Conservation (phyloP, 129 eudicot genomes). For the Tagetes erecta region DNA sequence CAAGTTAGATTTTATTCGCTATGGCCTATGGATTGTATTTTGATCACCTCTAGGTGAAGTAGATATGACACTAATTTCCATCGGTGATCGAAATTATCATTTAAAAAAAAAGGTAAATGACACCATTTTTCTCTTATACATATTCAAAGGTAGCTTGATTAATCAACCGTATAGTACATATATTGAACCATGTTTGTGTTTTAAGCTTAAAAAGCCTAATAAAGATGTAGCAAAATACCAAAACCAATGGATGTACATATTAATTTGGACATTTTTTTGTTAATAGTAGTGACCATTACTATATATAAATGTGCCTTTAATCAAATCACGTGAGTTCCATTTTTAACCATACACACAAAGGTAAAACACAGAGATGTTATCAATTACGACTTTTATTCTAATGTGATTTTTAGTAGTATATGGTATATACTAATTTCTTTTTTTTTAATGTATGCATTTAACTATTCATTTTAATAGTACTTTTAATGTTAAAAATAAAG, state of each 20-base stretch:
- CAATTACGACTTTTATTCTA: too few relatives aligned
- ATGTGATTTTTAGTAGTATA: neutral
- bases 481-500: neutral
- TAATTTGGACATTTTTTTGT: too few relatives aligned
- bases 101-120: too few relatives aligned
- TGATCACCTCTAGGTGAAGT: too few relatives aligned
- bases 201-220: neutral
- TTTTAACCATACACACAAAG: neutral
- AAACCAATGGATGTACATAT: too few relatives aligned
- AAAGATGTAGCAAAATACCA: too few relatives aligned
- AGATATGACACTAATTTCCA: too few relatives aligned
- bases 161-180: neutral
- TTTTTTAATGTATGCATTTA: neutral
- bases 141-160: neutral
- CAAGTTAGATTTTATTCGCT: too few relatives aligned
- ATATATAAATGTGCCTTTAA: neutral
- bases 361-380: neutral
- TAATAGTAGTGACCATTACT: neutral
- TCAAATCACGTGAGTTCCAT: neutral
- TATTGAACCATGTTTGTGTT: neutral
- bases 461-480: neutral
- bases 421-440: neutral
- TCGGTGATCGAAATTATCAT: too few relatives aligned
- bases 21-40: too few relatives aligned
- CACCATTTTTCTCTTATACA: too few relatives aligned